Conservation (phyloP, 371 early-diverging fungal species). For the Coemansia sp. region DNA sequence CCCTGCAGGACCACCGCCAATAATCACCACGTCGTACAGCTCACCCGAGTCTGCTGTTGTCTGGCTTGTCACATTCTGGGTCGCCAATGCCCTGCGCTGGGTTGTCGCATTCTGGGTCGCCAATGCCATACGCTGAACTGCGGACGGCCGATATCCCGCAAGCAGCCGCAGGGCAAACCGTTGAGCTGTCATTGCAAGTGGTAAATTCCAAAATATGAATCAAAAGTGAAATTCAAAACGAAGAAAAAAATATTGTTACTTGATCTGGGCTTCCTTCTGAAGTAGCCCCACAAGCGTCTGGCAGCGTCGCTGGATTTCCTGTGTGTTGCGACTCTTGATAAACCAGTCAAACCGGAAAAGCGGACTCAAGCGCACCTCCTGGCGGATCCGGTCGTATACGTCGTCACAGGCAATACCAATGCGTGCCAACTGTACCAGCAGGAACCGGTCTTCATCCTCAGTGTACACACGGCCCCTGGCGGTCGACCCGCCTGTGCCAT, state of each 20-base stretch:
- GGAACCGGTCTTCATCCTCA: slow-evolving; percentile 95
- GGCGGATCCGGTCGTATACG: slow-evolving; percentile 85
- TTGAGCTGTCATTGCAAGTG: not conserved
- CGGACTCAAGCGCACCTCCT: slow-evolving; percentile 78
- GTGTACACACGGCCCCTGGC: slow-evolving; percentile 88
- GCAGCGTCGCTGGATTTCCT: slow-evolving; percentile 78
- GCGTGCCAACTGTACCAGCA: slow-evolving; percentile 85
- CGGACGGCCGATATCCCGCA: not conserved
- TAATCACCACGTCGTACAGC: too few relatives aligned
- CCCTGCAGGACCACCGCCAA: slow-evolving; percentile 90
- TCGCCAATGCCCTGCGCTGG: slow-evolving; percentile 1
- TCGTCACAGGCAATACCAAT: slow-evolving; percentile 90
- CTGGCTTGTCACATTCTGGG: not conserved
- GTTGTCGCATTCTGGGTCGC: not conserved
- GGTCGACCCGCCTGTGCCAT: slow-evolving; percentile 59
- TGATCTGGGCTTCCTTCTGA: slow-evolving; percentile 39
- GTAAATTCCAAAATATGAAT: too few relatives aligned
- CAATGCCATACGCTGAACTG: too few relatives aligned
- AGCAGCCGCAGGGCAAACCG: not conserved
- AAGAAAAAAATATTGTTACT: not conserved
- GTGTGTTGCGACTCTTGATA: slow-evolving; percentile 87
- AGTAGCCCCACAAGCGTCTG: slow-evolving; percentile 64
- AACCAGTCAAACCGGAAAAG: slow-evolving; percentile 97
- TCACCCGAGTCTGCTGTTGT: not conserved
- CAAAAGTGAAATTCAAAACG: not conserved